A percentile compares a stretch with the other conserved stretches of the same genome.
phyloP scores from a whole-genome alignment of 495 filamentous ascomycete species.

The Tuber brumale region DNA sequence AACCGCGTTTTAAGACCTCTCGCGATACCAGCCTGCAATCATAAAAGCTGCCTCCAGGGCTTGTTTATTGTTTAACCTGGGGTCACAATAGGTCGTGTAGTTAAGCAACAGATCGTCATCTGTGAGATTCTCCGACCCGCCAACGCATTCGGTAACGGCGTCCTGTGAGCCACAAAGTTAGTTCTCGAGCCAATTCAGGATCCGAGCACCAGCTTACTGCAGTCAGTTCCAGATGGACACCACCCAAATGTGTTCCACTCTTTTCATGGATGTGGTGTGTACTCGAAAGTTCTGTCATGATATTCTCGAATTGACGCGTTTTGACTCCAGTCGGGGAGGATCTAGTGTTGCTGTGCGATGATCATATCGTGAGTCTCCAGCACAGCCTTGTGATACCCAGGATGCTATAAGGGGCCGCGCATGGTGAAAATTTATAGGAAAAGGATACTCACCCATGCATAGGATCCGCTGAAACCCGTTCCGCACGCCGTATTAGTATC shows the following conservation, averaged over 20 bases:
- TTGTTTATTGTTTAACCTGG: constrained; percentile 93
- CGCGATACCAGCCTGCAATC: constrained; percentile 75
- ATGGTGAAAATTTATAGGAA: not conserved
- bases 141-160: constrained; percentile 90
- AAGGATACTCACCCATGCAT: constrained; percentile 70
- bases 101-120: constrained; percentile 81
- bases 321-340: constrained; percentile 67
- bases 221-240: constrained; percentile 90
- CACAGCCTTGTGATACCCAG: not conserved
- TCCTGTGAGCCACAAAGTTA: constrained; percentile 47
- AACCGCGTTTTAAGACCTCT: constrained; percentile 17
- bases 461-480: constrained; percentile 57
- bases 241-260: constrained; percentile 75
- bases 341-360: constrained; percentile 52
- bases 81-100: constrained; percentile 94
- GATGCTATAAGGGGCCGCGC: not conserved
- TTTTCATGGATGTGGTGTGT: constrained; percentile 77
- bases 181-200: not conserved
- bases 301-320: constrained; percentile 78
- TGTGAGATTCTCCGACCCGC: constrained; percentile 76
- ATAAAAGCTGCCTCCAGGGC: constrained; percentile 91
- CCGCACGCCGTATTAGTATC: constrained; percentile 5
- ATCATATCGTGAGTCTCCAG: constrained; percentile 6
- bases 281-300: constrained; percentile 73
- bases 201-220: constrained; percentile 45